These are phyloP conservation scores for Stemphylium lycopersici DNA, from an alignment of 2,329 filamentous ascomycete genomes.

Conservation along the genomic window DNA sequence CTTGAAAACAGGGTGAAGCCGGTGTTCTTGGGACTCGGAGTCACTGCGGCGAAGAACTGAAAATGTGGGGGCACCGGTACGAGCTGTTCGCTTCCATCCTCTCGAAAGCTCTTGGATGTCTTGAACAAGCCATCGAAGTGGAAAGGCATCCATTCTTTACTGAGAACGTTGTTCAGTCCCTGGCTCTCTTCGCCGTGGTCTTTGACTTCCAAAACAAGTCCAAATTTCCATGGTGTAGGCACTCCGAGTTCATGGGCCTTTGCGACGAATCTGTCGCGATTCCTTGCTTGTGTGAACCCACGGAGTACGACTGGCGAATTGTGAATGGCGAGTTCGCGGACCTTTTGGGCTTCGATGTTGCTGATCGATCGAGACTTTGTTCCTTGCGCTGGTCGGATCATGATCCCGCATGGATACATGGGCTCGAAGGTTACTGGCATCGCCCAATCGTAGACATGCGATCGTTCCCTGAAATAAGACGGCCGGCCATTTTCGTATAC, in stretches of 20 bases:
- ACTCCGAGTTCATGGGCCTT: conserved; percentile 58
- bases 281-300: conserved; percentile 56
- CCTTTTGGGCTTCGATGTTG: conserved; percentile 54
- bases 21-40: conserved; percentile 56
- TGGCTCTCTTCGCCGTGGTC: conserved; percentile 59
- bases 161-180: conserved; percentile 61
- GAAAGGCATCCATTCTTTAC: conserved; percentile 60
- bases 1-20: conserved; percentile 63
- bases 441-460: conserved; percentile 20
- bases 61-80: conserved; percentile 48
- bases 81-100: conserved; percentile 23
- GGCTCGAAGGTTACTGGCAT: conserved; percentile 22
- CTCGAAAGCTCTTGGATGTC: conserved; percentile 50
- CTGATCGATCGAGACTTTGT: conserved; percentile 40
- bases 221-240: conserved; percentile 61
- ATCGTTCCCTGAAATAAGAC: conserved; percentile 15
- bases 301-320: conserved; percentile 62
- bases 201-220: conserved; percentile 66
- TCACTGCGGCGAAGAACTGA: conserved; percentile 59
- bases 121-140: conserved; percentile 66
- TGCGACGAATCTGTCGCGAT: conserved; percentile 55
- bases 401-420: conserved; percentile 29
- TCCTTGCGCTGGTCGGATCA: conserved; percentile 20
- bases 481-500: conserved; percentile 18
- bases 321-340: conserved; percentile 54